Conservation (phyloP, 2,329 filamentous ascomycete genomes). For the Chlorencoelia australis region DNA sequence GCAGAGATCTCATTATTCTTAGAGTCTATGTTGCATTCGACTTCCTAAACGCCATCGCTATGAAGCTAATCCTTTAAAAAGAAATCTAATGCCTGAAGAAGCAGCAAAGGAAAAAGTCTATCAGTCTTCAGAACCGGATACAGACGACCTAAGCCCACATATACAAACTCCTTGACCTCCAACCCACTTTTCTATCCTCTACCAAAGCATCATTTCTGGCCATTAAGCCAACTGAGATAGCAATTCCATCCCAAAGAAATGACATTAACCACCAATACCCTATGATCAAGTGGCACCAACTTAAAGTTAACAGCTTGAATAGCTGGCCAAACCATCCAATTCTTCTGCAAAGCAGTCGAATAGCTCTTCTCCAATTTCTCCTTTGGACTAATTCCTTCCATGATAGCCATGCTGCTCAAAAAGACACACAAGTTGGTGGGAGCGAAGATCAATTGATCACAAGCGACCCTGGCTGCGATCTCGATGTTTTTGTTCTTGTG, state of each 20-base stretch:
- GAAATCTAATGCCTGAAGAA: too few relatives aligned
- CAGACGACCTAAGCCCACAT: not conserved
- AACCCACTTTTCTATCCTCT: constrained; percentile 1
- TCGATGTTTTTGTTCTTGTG: constrained; percentile 46
- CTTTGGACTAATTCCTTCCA: constrained; percentile 49
- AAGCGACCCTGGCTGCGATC: constrained; percentile 50
- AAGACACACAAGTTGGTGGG: constrained; percentile 55
- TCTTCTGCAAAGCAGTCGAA: constrained; percentile 50
- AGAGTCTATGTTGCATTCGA: too few relatives aligned
- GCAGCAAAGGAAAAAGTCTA: constrained; percentile 3
- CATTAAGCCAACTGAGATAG: constrained; percentile 30
- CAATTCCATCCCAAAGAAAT: constrained; percentile 48
- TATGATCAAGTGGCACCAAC: constrained; percentile 56
- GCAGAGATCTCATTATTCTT: too few relatives aligned
- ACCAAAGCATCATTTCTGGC: constrained; percentile 3
- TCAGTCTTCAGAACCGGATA: not conserved
- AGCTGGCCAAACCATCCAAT: constrained; percentile 60
- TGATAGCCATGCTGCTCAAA: constrained; percentile 56
- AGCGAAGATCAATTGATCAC: constrained; percentile 58
- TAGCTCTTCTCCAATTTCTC: constrained; percentile 54
- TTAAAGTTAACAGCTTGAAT: constrained; percentile 64
- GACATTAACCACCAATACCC: constrained; percentile 62
- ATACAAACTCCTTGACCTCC: constrained; percentile 6
- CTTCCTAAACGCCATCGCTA: constrained; percentile 17
- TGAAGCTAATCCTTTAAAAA: too few relatives aligned